Evolutionary conservation across 306 rosid species (phyloP), one percentile per base, ranked within the genome.

Genomic region (Quercus berberidifolia): DNA sequence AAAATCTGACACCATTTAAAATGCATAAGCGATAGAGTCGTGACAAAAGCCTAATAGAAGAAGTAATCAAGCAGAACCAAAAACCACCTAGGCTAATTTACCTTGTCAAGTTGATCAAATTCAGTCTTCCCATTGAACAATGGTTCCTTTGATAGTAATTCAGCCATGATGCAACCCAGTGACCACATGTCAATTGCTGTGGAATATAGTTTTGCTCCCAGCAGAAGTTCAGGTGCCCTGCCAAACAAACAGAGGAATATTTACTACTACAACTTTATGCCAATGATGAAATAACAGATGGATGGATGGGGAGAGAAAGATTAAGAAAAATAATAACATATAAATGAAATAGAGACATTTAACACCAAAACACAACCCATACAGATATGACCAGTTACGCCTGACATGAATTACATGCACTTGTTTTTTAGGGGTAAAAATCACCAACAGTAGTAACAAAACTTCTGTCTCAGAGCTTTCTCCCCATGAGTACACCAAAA

Each of bases 171-270:
- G 83, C 99, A 96, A 71, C 99, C 99, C 79, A 96, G 80, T 23
- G 99, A 96, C 99, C 99, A 96, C 98, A 93, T 91, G 83, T 96
- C 99, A 25, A 96, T 90, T 8, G 99, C 93, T 38, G 99, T 96
- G 28, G 99, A 93, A 83, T 96, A 96, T 87, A 88, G 92, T 76
- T 81, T 93, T 58, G 88, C 81, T 82, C 99, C 99, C 83, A 96
- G 76, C 64, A 96, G 91, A 78, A 96, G 97, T 83, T 96, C 99
- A 17, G 99, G 99, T 73, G 99, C 96, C 96, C 99, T 96, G 83
- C 72, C 76, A 75, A 73, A 77, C 81, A 86, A 56, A 73, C 31
- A 75, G 72, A 78, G 69, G n/a, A 77, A 72, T 5, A 55, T 65
- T 69, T 59, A 77, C 2, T 17, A 21, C 19, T 20, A 4, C 19